Evolutionary conservation across 441 rosid genomes (phyloP).

Genomic region (Gossypium gossypioides): DNA sequence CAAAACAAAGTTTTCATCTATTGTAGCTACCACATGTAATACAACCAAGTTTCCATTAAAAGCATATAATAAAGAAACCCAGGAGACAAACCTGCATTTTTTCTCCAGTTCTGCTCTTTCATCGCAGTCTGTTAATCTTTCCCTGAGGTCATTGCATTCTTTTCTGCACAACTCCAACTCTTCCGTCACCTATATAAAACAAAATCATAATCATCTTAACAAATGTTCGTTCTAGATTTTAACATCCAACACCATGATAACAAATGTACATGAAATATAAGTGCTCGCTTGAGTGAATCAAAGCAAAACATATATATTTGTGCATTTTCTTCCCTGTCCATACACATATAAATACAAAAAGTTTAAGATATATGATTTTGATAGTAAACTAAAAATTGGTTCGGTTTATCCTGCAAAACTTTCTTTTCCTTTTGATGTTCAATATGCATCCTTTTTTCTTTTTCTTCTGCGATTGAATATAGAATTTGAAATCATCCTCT

Average conservation of each 20-base stretch:
- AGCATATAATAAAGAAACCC: background rate
- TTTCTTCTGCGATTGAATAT: background rate
- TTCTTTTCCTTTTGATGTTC: background rate
- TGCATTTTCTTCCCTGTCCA: background rate
- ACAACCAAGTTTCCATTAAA: background rate
- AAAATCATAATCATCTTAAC: slow-evolving; percentile 4
- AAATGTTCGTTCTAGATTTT: background rate
- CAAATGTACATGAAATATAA: background rate
- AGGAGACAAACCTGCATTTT: slow-evolving; percentile 45
- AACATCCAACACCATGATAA: background rate
- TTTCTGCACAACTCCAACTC: slow-evolving; percentile 46
- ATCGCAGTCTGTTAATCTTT: slow-evolving; percentile 33
- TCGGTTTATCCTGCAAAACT: background rate
- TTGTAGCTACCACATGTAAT: background rate
- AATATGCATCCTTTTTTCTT: background rate
- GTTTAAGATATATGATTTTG: background rate
- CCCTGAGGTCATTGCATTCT: slow-evolving; percentile 47
- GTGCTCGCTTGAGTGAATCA: background rate
- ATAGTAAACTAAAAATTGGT: background rate
- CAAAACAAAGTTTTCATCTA: background rate
- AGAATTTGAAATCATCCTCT: background rate
- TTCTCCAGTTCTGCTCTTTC: slow-evolving; percentile 39
- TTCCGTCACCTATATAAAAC: slow-evolving; percentile 38
- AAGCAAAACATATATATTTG: background rate
- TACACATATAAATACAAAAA: too few species aligned